Evolutionary conservation across 1,284 basidiomycete species (phyloP).

Genomic region (Ceratobasidium sp.): DNA sequence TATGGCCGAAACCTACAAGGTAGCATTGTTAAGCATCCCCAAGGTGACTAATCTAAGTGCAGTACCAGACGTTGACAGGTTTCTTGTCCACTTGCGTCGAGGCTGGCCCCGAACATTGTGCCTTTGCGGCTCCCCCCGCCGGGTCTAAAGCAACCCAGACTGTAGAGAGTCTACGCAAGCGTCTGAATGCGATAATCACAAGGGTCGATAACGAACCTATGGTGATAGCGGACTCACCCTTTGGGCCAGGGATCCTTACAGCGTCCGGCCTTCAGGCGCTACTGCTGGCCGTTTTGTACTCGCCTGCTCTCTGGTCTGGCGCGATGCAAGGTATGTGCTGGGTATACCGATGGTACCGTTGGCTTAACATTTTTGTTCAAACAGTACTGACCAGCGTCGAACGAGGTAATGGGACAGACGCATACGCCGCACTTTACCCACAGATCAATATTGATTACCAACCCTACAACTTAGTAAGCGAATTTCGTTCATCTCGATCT

Average conservation of each 20-base stretch:
- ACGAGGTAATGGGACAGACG: slow-evolving; percentile 5
- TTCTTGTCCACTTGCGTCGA: slow-evolving; percentile 43
- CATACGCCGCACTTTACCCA: background rate
- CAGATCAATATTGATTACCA: background rate
- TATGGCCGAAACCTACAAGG: slow-evolving; percentile 46
- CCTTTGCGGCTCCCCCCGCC: background rate
- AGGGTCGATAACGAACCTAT: background rate
- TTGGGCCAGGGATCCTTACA: slow-evolving; percentile 21
- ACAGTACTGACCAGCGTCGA: slow-evolving; percentile 1
- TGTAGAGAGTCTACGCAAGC: slow-evolving; percentile 14
- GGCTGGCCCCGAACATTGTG: slow-evolving; percentile 43
- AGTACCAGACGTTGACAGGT: slow-evolving; percentile 13
- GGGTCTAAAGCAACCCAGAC: slow-evolving; percentile 2
- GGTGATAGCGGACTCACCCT: background rate
- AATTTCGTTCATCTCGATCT: background rate
- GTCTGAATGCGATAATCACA: slow-evolving; percentile 2
- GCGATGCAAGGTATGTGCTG: background rate
- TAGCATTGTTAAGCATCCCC: background rate
- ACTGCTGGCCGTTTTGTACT: background rate
- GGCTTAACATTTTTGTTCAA: slow-evolving; percentile 6
- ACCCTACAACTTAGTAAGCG: slow-evolving; percentile 3
- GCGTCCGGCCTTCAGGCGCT: slow-evolving; percentile 1
- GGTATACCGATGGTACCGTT: slow-evolving; percentile 29
- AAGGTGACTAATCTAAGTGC: no score
- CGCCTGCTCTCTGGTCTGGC: background rate